Base-by-base conservation (phyloP, 2,329 filamentous ascomycete species). In the Clarireedia monteithiana region DNA sequence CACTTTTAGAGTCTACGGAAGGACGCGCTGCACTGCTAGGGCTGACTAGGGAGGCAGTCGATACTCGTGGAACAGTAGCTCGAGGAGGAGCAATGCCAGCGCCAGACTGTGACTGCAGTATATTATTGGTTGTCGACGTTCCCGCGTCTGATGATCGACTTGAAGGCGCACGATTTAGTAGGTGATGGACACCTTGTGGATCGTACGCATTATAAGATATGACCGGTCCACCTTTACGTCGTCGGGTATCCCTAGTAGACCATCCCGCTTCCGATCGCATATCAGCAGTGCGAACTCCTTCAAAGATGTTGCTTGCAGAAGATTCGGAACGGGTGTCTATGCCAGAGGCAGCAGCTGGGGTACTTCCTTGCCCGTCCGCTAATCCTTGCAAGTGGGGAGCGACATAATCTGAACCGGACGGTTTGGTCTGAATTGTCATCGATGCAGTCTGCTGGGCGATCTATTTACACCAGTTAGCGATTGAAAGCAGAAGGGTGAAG, bases 251-350 rank as follows among this genome's bases (percentile, higher is more conserved):
- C 6, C 52, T 47, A 14, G 53, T 50, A 17, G 49, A 26, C 60
- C 61, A 62, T 1, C 10, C 50, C 4, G 23, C 36, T 6, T 20
- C 36, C 39, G 40, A 34, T 5, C 9, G 17, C 24, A 57, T 20
- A 42, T 53, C 56, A 4, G 34, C 51, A 30, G 26, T 55, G 30
- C 53, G 47, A 24, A 34, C 54, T 30, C 30, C 47, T 40, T 66
- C 58, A 27, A 60, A 62, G 6, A 55, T 48, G 38, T 66, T 64
- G 39, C 60, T 67, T 7, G 50, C 40, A 12, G 61, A 62, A 3
- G 60, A 60, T 27, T 53, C 39, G 2, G 54, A 56, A n/a, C 30
- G 27, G 2, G 40, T 54, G 20, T 40, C 51, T 9, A 20, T 40
- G 15, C 17, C 39, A 9, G 39, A 12, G 1, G 30, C 30, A 34